Evolutionary conservation across 768 basidiomycete species (phyloP), one percentile per base, ranked within the genome.

Genomic region (Tephrocybe sp.): DNA sequence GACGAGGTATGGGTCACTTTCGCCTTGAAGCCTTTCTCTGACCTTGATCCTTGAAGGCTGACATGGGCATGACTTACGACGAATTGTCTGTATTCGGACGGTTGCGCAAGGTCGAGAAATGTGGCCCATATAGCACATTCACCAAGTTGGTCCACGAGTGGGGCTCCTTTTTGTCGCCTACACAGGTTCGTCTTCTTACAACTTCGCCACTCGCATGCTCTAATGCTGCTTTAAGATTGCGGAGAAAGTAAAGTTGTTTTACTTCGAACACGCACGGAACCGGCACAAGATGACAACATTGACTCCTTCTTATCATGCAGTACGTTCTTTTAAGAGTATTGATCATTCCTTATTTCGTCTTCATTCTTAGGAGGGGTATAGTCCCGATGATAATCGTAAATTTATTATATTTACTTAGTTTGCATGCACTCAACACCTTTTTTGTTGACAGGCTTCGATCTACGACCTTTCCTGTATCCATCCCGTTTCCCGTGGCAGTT

Each of bases 31-130:
- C 39, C 36, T 2, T 47, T 59, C 31, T 37, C 41, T 57, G 38
- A 40, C 38, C 18, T 32, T n/a, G 9, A 18, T 9, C 28, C 24
- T 30, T n/a, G n/a, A n/a, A 92, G 92, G 92, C 82, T 15, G 96
- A 98, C 61, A 98, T 98, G 96, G 96, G 96, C 8, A 98, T 98
- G 97, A 97, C 96, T 0, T 98, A 98, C 62, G 89, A 98, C 58
- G 97, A 98, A 58, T 76, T 99, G 16, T 95, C 92, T 9, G 82
- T 92, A 16, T 96, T 94, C 58, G 97, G 96, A 21, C 78, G 95
- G 24, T 77, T 99, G 21, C 83, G 97, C 44, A 98, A 99, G 69
- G 82, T 96, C 32, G 94, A 97, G 60, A 98, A 98, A 71, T 94
- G 92, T 64, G 97, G 97, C 2, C 96, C 97, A 2, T 98, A 95